Base-by-base conservation (phyloP, 768 basidiomycete species). In the Trametes maxima region DNA sequence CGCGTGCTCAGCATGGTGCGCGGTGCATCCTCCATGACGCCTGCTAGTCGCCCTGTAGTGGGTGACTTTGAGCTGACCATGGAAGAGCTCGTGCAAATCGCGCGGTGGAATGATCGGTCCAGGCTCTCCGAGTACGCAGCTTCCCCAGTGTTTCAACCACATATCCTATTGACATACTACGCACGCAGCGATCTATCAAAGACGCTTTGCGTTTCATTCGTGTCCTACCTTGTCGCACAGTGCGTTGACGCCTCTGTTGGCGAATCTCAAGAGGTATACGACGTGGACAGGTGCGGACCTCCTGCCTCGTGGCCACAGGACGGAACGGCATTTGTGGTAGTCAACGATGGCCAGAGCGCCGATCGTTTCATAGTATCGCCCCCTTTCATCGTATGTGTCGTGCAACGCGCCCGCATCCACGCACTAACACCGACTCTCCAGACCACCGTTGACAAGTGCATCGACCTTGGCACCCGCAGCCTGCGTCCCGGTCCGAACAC, bases 161-260 rank as follows among this genome's bases (percentile, higher is more conserved):
- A 22, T 16, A 2, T 3, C 3, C 12, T 21, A 4, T 48, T 22
- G 17, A n/a, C 11, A 3, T 3, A 4, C 11, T 35, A 42, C 21
- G 10, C 17, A 1, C n/a, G 6, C 46, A 63, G 65, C 11, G 67
- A 68, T 37, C 35, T 63, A 5, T 50, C 65, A 8, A 17, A 12
- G 19, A 56, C 45, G n/a, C 43, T 61, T n/a, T 69, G 65, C 28
- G 7, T 69, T 2, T 65, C 64, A 4, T 25, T 69, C 6, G 59
- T 63, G 16, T 59, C 56, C 22, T 65, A 61, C 52, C 46, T 43
- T 4, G 42, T 54, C 37, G n/a, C 55, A 1, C 61, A 65, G 22
- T 63, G 52, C 43, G 17, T 53, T 11, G 39, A 28, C 0, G 35
- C 22, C 19, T 28, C 46, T 19, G 39, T 10, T 14, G 51, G 43